Base-by-base conservation (phyloP, 192 early-diverging fungal species). In the Polychytrium aggregatum region DNA sequence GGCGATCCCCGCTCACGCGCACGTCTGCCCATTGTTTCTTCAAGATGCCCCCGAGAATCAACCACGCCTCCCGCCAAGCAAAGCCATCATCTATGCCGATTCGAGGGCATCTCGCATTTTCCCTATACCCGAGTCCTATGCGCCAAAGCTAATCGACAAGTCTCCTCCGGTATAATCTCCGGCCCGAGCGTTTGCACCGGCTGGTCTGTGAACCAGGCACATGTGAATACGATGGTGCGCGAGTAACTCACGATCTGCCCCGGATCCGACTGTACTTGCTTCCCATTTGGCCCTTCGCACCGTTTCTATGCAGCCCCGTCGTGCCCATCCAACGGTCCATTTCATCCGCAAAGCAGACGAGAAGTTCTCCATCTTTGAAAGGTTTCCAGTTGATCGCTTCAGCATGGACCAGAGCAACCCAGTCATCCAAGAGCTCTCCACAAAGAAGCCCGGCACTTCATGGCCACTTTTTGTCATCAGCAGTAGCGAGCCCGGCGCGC, bases 121-220 rank as follows among this genome's bases (percentile, higher is more conserved):
- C 60, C 84, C 84, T 3, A 79, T 88, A 8, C 84, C 84, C 2
- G 84, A 88, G 45, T 41, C 78, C 17, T 89, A 74, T n/a, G n/a
- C n/a, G n/a, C n/a, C n/a, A n/a, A n/a, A n/a, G n/a, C n/a, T n/a
- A n/a, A n/a, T n/a, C n/a, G n/a, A n/a, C n/a, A n/a, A n/a, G n/a
- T n/a, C n/a, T n/a, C n/a, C n/a, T n/a, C n/a, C n/a, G n/a, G n/a
- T n/a, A n/a, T n/a, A n/a, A n/a, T n/a, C n/a, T n/a, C 60, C 83
- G 81, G 83, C 73, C 79, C 1, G 73, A 78, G 24, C 4, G 5
- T 18, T 27, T 39, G 22, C 10, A 21, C 24, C 22, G 14, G 21
- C 26, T 35, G 2, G 28, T 31, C 20, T 2, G 27, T 2, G 44
- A 41, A 4, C 6, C 31, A 8, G 31, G 6, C 31, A 11, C 31